A percentile compares a stretch with the other conserved stretches of the same genome.
These are phyloP conservation scores for Boletus calvinii DNA, from an alignment of 1,284 basidiomycete genomes.

Conservation along the genomic window DNA sequence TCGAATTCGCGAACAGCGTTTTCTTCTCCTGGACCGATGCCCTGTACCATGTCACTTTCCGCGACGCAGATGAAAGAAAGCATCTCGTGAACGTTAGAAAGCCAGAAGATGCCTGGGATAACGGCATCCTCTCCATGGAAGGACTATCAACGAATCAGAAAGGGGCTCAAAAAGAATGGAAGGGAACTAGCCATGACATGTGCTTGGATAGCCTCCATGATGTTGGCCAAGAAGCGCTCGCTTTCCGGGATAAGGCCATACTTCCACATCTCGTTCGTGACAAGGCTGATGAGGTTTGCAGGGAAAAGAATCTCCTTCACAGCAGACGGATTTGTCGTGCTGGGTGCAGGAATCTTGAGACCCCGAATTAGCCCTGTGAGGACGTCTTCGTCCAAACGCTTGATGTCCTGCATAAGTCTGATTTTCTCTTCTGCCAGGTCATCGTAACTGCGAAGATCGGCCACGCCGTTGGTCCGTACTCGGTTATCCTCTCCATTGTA, in stretches of 20 bases:
- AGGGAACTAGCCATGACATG: conserved; percentile 91
- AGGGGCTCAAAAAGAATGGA: background rate
- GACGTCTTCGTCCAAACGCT: conserved; percentile 92
- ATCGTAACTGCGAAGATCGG: conserved; percentile 73
- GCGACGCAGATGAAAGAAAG: conserved; percentile 98
- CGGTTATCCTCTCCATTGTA: conserved; percentile 79
- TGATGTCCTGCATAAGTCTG: conserved; percentile 87
- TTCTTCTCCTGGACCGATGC: conserved; percentile 95
- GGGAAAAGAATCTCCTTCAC: conserved; percentile 99
- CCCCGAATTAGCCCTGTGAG: conserved; percentile 88
- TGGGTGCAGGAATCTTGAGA: conserved; percentile 92
- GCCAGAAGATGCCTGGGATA: conserved; percentile 97
- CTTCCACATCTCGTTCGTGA: conserved; percentile 99
- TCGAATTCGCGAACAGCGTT: conserved; percentile 89
- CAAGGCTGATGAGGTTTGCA: conserved; percentile 96
- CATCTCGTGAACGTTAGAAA: conserved; percentile 99
- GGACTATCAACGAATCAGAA: conserved; percentile 47
- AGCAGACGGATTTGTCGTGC: conserved; percentile 86
- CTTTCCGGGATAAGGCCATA: conserved; percentile 96
- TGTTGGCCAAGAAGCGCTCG: conserved; percentile 96
- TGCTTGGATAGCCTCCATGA: conserved; percentile 97
- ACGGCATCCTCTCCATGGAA: conserved; percentile 95
- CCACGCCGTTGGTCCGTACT: conserved; percentile 70
- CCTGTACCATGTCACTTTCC: conserved; percentile 97
- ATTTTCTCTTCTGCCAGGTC: conserved; percentile 96